Conservation (phyloP, 176 grass and related monocot genomes). For the Puccinellia tenuiflora region DNA sequence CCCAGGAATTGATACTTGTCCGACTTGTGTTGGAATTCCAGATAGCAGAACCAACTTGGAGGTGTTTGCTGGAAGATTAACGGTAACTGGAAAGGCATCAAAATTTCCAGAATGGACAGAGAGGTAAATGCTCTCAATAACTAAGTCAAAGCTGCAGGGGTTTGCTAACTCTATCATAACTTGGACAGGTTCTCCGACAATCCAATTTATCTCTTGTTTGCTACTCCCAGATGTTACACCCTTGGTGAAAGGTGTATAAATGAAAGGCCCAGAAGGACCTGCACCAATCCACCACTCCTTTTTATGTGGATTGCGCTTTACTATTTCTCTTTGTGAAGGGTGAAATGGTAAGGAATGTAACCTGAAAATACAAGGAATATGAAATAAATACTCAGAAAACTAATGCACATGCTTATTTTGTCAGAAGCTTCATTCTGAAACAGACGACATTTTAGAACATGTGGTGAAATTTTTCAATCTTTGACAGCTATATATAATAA, state of each 20-base stretch:
- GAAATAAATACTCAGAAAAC: neutral
- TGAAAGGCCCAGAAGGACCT: conserved; percentile 92
- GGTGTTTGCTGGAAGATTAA: conserved; percentile 84
- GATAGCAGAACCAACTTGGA: conserved; percentile 88
- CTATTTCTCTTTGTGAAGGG: conserved; percentile 87
- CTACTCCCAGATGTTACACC: conserved; percentile 35
- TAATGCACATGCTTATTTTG: neutral
- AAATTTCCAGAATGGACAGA: conserved; percentile 97
- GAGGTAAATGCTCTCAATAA: conserved; percentile 96
- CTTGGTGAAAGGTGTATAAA: conserved; percentile 97
- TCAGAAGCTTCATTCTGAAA: neutral
- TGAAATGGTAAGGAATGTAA: conserved; percentile 95
- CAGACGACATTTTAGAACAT: neutral
- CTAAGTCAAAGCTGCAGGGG: conserved; percentile 92
- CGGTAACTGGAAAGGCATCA: conserved; percentile 93
- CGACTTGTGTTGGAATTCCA: conserved; percentile 90
- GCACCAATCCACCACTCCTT: conserved; percentile 97
- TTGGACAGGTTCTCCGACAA: conserved; percentile 94
- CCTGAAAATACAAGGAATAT: conserved; percentile 36
- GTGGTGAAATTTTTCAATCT: neutral
- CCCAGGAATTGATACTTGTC: conserved; percentile 80
- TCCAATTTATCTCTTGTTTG: conserved; percentile 90
- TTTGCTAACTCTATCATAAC: conserved; percentile 99
- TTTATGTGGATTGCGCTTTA: conserved; percentile 85
- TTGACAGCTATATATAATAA: neutral